Conservation (phyloP, 352 stramenopile genomes). For the Globisporangium cederbergense region DNA sequence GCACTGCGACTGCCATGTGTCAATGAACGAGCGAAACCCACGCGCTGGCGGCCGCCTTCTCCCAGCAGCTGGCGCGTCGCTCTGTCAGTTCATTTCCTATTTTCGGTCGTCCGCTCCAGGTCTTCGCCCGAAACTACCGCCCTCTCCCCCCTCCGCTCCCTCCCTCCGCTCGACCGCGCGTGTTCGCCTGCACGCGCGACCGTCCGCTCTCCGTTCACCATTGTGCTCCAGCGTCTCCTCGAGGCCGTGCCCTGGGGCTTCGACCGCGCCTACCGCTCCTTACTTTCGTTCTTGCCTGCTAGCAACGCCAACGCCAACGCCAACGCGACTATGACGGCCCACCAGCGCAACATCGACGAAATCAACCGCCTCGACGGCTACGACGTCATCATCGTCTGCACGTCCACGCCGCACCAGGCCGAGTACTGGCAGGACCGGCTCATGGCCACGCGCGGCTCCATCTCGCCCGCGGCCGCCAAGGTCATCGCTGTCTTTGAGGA, state of each 20-base stretch:
- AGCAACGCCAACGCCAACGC: neutral
- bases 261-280: conserved; percentile 14
- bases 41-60: neutral
- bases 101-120: conserved; percentile 12
- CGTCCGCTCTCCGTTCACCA: conserved; percentile 7
- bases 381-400: conserved; percentile 98
- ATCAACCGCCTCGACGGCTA: conserved; percentile 90
- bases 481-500: conserved; percentile 96
- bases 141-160: neutral
- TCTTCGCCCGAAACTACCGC: conserved; percentile 15
- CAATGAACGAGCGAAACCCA: too few species aligned
- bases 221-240: conserved; percentile 17
- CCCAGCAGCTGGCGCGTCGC: neutral
- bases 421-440: conserved; percentile 97
- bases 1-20: neutral
- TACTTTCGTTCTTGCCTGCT: conserved; percentile 14
- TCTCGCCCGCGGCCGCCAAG: conserved; percentile 85
- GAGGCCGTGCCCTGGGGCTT: conserved; percentile 3
- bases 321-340: conserved; percentile 22
- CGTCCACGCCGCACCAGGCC: conserved; percentile 94
- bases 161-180: neutral
- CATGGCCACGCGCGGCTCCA: conserved; percentile 73
- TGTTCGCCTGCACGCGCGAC: neutral
- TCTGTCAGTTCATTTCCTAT: conserved; percentile 14
- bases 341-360: conserved; percentile 82